Evolutionary conservation across 352 stramenopile species (phyloP), one percentile per base, ranked within the genome.

Genomic region (Globisporangium megalacanthum): DNA sequence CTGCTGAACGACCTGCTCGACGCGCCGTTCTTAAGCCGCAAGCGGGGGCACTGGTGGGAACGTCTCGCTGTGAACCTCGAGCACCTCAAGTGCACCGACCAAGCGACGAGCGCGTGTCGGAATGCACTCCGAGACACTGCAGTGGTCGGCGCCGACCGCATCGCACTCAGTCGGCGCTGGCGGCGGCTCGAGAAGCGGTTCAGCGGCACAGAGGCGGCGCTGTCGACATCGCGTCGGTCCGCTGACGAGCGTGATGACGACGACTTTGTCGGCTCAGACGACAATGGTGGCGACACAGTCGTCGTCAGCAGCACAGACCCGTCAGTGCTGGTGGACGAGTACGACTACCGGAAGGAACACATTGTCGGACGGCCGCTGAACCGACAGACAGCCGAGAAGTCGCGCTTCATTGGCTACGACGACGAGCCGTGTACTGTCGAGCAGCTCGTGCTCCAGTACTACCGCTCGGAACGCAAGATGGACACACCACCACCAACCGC

Each of bases 341-440:
- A 83, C 49, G 56, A 65, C 10, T 91, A 86, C 29, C 54, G 45
- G 4, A 56, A 75, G 39, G 66, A 71, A 8, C 70, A 77, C 42
- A 88, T 94, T 29, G 58, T 90, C 1, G 84, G 80, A 3, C 69
- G 84, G 45, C 84, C 84, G 19, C 62, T 92, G 15, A 94, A 92
- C 66, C 81, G 83, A 8, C 66, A 75, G 56, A 89, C 68, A 7
- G 83, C 81, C 1, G 74, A 89, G 47, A 94, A 94, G 42, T 95
- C 83, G 15, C 72, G 84, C 0, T 96, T 96, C 37, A 79, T 96
- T 33, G 87, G 87, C 10, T 95, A 91, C 58, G 87, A 93, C 31
- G 84, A 95, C 50, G 83, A 91, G 41, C 79, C 79, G 7, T 95
- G 84, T 42, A 86, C 73, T 6, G 88, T 95, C 6, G 88, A 96